Evolutionary conservation across 176 grass and related monocot genomes (phyloP), one percentile per base, ranked within the genome.

Genomic region (Carex cristatella): DNA sequence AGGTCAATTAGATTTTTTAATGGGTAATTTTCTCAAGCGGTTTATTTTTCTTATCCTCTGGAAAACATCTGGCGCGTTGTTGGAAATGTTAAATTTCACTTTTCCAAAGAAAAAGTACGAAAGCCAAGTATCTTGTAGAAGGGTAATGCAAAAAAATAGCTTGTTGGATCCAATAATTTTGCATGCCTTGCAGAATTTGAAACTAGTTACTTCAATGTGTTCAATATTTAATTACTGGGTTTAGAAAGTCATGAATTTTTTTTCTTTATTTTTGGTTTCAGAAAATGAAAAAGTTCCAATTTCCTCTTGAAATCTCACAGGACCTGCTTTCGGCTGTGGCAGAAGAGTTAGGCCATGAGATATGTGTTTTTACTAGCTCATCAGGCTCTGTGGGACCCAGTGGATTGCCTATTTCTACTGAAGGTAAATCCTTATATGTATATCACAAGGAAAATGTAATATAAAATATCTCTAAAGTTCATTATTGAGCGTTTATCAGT

Each of bases 361-460:
- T 99, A 31, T 90, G 88, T 28, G 79, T 99, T 27, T 99, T 99
- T 85, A 94, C 86, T 46, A 91, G 92, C 59, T 65, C 84, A 69
- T 83, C 86, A 33, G 85, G 65, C 55, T 74, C 74, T 28, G 23
- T 35, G 74, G 83, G 85, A 28, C 73, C 81, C 57, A 92, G 69
- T 59, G 89, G 90, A 10, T 81, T 90, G 67, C 84, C 90, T 56
- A 79, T n/a, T 72, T 79, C 93, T 87, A 82, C 88, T 79, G 66
- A 95, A 56, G 93, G 97, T 95, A 90, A 23, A 35, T 76, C 9
- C 11, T 48, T 76, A 69, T 33, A 37, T 76, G 7, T 72, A 57
- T 79, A 8, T 78, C 84, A 31, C 23, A 51, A 18, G 48, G 2
- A 30, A 15, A 3, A 46, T 51, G 58, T 61, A 19, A 61, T 59